Evolutionary conservation across 208 protist genomes (phyloP).

Genomic region (Leishmania major): DNA sequence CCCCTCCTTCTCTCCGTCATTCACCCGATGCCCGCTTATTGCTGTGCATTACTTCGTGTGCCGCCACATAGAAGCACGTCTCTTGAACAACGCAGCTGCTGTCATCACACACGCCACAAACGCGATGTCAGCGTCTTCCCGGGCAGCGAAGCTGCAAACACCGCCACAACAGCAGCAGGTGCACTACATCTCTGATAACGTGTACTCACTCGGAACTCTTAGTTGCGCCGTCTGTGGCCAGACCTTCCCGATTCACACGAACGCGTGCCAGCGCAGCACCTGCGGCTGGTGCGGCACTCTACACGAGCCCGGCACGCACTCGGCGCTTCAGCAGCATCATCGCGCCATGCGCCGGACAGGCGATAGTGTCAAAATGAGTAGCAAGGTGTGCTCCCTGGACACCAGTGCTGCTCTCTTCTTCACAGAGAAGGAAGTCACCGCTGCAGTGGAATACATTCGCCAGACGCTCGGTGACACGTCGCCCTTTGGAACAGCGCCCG

Average conservation of each 20-base stretch:
- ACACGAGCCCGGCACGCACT: constrained; percentile 34
- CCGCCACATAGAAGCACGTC: neutral
- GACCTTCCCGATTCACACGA: constrained; percentile 43
- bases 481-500: neutral
- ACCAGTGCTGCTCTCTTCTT: constrained; percentile 56
- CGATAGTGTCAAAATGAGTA: neutral
- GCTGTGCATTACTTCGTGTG: no score
- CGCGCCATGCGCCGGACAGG: neutral
- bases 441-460: constrained; percentile 32
- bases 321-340: constrained; percentile 21
- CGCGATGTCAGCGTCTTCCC: constrained; percentile 9
- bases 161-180: constrained; percentile 31
- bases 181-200: constrained; percentile 49
- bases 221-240: constrained; percentile 75
- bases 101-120: neutral
- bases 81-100: neutral
- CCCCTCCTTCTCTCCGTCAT: neutral
- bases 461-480: constrained; percentile 20
- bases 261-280: constrained; percentile 24
- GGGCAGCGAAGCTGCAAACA: constrained; percentile 18
- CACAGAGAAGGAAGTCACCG: constrained; percentile 43
- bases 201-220: constrained; percentile 65
- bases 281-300: constrained; percentile 45
- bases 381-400: constrained; percentile 25
- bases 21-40: neutral